phyloP scores from a whole-genome alignment of 1,139 yeast genomes.

The Arxiozyma bovina region DNA sequence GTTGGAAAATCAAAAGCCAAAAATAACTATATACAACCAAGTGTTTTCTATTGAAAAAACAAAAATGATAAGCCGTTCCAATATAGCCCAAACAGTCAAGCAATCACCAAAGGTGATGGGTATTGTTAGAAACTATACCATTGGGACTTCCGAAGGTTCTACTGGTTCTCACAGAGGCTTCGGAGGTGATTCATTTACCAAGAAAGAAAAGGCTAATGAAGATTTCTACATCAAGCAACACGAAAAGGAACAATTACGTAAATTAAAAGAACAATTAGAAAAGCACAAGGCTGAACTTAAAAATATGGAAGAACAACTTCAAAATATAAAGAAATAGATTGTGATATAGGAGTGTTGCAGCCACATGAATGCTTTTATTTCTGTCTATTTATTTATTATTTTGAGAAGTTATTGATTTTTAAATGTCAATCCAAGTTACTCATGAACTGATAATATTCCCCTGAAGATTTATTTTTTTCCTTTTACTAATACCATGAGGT shows the following conservation, averaged over 20 bases:
- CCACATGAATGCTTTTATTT: not conserved
- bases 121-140: not conserved
- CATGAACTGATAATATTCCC: not conserved
- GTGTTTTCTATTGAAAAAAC: constrained; percentile 5
- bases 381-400: not conserved
- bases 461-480: not conserved
- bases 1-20: not conserved
- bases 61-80: constrained; percentile 23
- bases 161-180: constrained; percentile 46
- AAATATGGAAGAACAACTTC: constrained; percentile 31
- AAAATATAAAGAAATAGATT: constrained; percentile 12
- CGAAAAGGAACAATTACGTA: constrained; percentile 53
- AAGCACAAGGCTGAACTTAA: constrained; percentile 40
- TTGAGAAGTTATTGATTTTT: not conserved
- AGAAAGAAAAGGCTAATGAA: constrained; percentile 66
- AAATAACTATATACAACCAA: not conserved
- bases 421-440: not conserved
- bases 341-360: not conserved
- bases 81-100: constrained; percentile 27
- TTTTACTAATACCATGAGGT: not conserved
- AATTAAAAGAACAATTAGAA: constrained; percentile 43
- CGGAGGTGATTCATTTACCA: constrained; percentile 44
- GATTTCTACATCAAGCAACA: constrained; percentile 52
- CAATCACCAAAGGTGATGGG: constrained; percentile 9
- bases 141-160: constrained; percentile 31